phyloP scores from a whole-genome alignment of 306 rosid genomes.

The Senna tora region DNA sequence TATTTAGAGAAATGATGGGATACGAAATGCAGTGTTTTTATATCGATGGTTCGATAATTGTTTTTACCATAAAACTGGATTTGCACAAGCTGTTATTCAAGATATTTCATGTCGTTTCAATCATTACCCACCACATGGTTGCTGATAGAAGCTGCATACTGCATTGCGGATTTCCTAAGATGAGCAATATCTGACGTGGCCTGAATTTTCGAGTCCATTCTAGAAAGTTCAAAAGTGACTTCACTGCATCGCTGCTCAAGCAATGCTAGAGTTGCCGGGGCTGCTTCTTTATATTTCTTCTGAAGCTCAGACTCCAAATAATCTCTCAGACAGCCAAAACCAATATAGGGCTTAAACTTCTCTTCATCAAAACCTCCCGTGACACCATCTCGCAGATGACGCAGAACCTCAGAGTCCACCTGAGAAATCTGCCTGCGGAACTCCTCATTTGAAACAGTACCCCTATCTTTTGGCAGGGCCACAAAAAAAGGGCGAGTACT shows the following conservation, averaged over 20 bases:
- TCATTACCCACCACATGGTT: slow-evolving; percentile 76
- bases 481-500: slow-evolving; percentile 77
- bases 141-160: slow-evolving; percentile 84
- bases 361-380: slow-evolving; percentile 95
- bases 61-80: background rate
- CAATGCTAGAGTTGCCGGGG: slow-evolving; percentile 94
- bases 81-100: background rate
- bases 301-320: slow-evolving; percentile 92
- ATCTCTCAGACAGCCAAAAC: slow-evolving; percentile 80
- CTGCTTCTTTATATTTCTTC: slow-evolving; percentile 95
- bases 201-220: slow-evolving; percentile 74
- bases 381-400: slow-evolving; percentile 78
- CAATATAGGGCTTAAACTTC: slow-evolving; percentile 71
- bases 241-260: slow-evolving; percentile 95
- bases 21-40: background rate
- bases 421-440: slow-evolving; percentile 86
- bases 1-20: background rate
- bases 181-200: slow-evolving; percentile 91
- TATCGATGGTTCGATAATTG: background rate
- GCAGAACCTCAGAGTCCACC: slow-evolving; percentile 85
- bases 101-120: background rate
- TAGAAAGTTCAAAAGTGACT: slow-evolving; percentile 63
- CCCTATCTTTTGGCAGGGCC: slow-evolving; percentile 86
- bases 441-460: slow-evolving; percentile 84
- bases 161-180: slow-evolving; percentile 84